Base-by-base conservation (phyloP, 306 rosid species). In the Vigna mungo region DNA sequence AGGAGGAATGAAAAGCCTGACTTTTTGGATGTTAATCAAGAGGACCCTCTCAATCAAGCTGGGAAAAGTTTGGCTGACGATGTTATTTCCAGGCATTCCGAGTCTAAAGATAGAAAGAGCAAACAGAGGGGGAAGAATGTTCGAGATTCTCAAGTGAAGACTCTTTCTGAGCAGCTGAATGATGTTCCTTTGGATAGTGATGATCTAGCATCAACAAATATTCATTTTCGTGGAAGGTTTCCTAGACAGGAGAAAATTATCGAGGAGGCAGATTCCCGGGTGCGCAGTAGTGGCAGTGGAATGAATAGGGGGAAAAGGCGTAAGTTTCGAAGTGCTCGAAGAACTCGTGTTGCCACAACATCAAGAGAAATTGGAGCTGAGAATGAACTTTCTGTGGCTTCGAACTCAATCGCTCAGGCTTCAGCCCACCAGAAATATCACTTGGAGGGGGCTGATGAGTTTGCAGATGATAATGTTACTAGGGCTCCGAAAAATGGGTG, bases 401-500 rank as follows among this genome's bases (percentile, higher is more conserved):
- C 99, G 39, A 96, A 96, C 79, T 74, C 89, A 70, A 72, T 92
- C 34, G 91, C 90, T 75, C 86, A 88, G 77, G 89, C 92, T 81
- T 82, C 94, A 34, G 67, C 47, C 59, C 87, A 69, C 75, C 81
- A 88, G 63, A 92, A 79, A 85, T 86, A 84, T 87, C 82, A 86
- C 47, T 77, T 84, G 46, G 99, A 89, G 81, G 94, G 83, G 79
- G 90, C 79, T 53, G 88, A 85, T 23, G 92, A 81, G 27, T 84
- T 75, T 49, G 88, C 32, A 5, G 87, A 84, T 49, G 88, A 82
- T 72, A 92, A 91, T 84, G 89, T 96, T 79, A 87, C 89, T 14
- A 88, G 90, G 59, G 98, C 93, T 63, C 97, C 99, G 25, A 83
- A 84, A 81, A 96, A 96, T 75, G 97, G 98, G 56, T 96, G 99